Evolutionary conservation across 1,284 basidiomycete species (phyloP), one percentile per base, ranked within the genome.

Genomic region (Irpex sp.): DNA sequence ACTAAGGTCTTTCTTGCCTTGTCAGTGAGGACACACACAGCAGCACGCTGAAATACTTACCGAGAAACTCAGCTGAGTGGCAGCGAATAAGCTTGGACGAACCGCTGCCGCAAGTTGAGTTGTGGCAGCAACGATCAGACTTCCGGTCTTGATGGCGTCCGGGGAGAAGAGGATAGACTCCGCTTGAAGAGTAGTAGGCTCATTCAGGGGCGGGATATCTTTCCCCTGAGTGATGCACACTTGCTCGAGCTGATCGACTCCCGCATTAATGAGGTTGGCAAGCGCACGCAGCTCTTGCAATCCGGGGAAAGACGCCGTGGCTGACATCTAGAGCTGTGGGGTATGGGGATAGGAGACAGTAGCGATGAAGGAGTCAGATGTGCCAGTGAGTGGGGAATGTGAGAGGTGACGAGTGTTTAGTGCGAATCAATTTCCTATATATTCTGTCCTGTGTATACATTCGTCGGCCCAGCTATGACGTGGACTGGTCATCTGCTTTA

Each of bases 41-140:
- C 10, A 42, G 10, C 6, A 42, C n/a, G 12, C 3, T 42, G 12
- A 10, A 42, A 42, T 42, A 42, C 12, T n/a, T 42, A 42, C 39
- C 39, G n/a, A 42, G 39, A 12, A n/a, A n/a, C 12, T 42, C 39
- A 63, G 35, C 21, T 37, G 19, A 39, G 61, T 57, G n/a, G 63
- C 61, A 14, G 48, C 48, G 12, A 66, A 63, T 9, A n/a, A 9
- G 5, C 57, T 57, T 8, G 62, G 47, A 9, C 64, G 63, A 8
- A 64, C 66, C 9, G 65, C 19, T 12, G 60, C 60, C 19, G 65
- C 57, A 9, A 68, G 62, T 58, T 68, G 67, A 2, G 56, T 54
- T 12, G 67, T 64, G 5, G 67, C 66, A 2, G 67, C 65, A 16
- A 67, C 60, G 3, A 66, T 56, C 39, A 60, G 19, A 28, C 19